These are phyloP conservation scores for Cladobotryum protrusum DNA, from an alignment of 2,329 filamentous ascomycete genomes.

Conservation along the genomic window DNA sequence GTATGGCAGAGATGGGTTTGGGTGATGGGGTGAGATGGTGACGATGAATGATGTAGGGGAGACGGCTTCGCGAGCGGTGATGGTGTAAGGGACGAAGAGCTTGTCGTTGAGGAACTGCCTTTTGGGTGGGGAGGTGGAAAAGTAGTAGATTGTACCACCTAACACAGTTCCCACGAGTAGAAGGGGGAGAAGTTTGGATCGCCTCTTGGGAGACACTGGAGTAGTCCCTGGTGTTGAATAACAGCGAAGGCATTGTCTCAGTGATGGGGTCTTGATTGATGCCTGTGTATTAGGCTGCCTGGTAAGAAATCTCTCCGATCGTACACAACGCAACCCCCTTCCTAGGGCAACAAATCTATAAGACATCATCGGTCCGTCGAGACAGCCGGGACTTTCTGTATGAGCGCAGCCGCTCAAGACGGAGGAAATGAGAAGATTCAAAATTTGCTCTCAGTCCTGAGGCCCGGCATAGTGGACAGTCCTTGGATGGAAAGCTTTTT, in stretches of 20 bases:
- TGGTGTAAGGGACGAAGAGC: slow-evolving; percentile 59
- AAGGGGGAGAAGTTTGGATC: slow-evolving; percentile 19
- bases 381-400: no score
- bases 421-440: no score
- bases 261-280: neutral
- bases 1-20: slow-evolving; percentile 23
- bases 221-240: neutral
- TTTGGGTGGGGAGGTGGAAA: slow-evolving; percentile 18
- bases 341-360: neutral
- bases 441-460: no score
- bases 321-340: neutral
- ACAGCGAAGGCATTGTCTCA: neutral
- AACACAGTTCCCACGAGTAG: slow-evolving; percentile 19
- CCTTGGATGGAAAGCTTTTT: no score
- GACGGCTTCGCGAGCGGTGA: slow-evolving; percentile 55
- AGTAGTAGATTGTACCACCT: slow-evolving; percentile 21
- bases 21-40: slow-evolving; percentile 45
- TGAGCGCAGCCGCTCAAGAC: no score
- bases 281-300: no score
- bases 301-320: neutral
- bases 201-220: slow-evolving; percentile 17
- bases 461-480: no score
- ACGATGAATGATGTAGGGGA: slow-evolving; percentile 65
- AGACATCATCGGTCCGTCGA: neutral
- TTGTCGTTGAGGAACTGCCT: slow-evolving; percentile 45